phyloP scores from a whole-genome alignment of 371 early-diverging fungal species.

The Mucor saturninus region DNA sequence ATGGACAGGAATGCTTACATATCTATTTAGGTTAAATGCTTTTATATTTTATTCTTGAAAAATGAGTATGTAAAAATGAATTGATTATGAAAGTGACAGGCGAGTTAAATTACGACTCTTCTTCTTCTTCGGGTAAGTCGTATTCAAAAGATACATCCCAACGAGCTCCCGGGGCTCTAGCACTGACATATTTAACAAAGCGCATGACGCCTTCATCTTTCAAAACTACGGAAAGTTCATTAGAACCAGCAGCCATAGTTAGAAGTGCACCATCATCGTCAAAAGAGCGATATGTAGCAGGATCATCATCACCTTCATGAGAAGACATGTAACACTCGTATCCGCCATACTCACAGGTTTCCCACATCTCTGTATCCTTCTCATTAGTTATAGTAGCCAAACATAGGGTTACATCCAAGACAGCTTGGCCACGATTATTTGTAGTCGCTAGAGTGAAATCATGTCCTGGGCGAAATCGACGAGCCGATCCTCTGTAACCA shows the following conservation, averaged over 20 bases:
- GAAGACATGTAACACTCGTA: constrained; percentile 79
- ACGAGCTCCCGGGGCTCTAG: constrained; percentile 67
- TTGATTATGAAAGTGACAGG: neutral
- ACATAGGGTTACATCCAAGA: constrained; percentile 64
- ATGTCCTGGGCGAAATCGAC: constrained; percentile 73
- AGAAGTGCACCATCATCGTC: constrained; percentile 73
- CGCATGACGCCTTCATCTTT: constrained; percentile 74
- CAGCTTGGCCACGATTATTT: constrained; percentile 16
- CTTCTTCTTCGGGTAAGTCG: constrained; percentile 27
- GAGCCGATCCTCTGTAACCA: constrained; percentile 42
- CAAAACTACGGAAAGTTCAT: constrained; percentile 68
- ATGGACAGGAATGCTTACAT: too few relatives aligned
- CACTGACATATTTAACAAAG: constrained; percentile 80
- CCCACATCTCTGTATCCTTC: constrained; percentile 46
- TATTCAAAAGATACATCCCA: constrained; percentile 83
- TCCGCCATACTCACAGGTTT: constrained; percentile 70
- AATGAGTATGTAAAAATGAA: constrained; percentile 1
- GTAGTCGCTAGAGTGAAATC: constrained; percentile 68
- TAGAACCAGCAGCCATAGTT: constrained; percentile 66
- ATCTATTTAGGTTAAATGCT: too few relatives aligned
- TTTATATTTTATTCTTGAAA: too few relatives aligned
- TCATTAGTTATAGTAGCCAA: constrained; percentile 37
- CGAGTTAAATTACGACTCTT: neutral
- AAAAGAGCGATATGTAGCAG: constrained; percentile 67
- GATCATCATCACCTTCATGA: constrained; percentile 70